Percentiles rank a stretch among this genome's conserved stretches.
phyloP scores from a whole-genome alignment of 768 basidiomycete genomes.

The Solioccasus polychromus region DNA sequence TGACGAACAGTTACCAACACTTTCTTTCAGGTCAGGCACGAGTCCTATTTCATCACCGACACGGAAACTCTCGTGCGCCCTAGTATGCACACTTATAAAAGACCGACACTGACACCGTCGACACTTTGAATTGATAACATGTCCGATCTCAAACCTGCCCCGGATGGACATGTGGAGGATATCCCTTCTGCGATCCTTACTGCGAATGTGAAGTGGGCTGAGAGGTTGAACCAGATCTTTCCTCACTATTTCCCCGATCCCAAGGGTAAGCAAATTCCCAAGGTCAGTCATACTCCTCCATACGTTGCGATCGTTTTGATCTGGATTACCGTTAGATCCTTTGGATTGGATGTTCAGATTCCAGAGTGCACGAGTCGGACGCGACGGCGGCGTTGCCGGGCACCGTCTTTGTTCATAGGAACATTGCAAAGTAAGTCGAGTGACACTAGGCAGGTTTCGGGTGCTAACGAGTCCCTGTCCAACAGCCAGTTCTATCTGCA shows the following conservation, averaged over 20 bases:
- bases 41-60: no score
- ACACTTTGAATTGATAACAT: background rate
- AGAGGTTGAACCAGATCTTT: constrained; percentile 18
- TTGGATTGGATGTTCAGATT: constrained; percentile 85
- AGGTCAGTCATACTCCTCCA: constrained; percentile 16
- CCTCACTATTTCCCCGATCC: constrained; percentile 22
- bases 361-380: constrained; percentile 79
- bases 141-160: background rate
- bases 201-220: constrained; percentile 19
- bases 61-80: no score
- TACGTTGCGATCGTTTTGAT: background rate
- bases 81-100: no score
- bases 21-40: background rate
- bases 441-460: no score
- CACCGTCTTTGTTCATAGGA: constrained; percentile 80
- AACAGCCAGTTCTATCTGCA: constrained; percentile 65
- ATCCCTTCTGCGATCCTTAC: constrained; percentile 1
- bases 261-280: constrained; percentile 13
- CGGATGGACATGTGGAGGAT: background rate
- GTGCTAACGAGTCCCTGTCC: background rate
- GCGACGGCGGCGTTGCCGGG: constrained; percentile 69
- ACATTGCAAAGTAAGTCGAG: constrained; percentile 86
- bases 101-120: no score
- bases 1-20: no score
- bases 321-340: constrained; percentile 44